phyloP scores from a whole-genome alignment of 192 early-diverging fungal genomes.

The Chytriomyces confervae region DNA sequence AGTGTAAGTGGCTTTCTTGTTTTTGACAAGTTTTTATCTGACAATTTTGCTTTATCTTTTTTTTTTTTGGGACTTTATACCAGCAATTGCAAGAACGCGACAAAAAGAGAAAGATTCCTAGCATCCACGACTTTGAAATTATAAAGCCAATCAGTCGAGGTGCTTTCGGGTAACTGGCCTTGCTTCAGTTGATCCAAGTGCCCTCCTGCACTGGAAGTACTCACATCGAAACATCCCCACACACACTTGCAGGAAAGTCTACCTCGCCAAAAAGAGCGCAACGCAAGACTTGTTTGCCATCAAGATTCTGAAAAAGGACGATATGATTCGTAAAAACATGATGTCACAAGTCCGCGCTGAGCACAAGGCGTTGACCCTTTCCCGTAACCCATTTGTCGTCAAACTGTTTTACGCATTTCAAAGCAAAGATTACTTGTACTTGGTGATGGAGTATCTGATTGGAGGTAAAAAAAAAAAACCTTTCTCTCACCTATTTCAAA shows the following conservation, averaged over 20 bases:
- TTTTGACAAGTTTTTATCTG: neutral
- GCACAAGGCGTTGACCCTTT: slow-evolving; percentile 79
- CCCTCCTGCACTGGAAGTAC: neutral
- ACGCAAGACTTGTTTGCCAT: slow-evolving; percentile 91
- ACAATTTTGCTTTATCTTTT: neutral
- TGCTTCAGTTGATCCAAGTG: neutral
- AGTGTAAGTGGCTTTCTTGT: slow-evolving; percentile 1
- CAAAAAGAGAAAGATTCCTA: slow-evolving; percentile 68
- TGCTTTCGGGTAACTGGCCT: slow-evolving; percentile 74
- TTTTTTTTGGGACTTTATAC: neutral
- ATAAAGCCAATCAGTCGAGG: slow-evolving; percentile 95
- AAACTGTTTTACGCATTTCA: slow-evolving; percentile 93
- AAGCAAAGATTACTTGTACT: slow-evolving; percentile 83
- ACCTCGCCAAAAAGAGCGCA: slow-evolving; percentile 81
- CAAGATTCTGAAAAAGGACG: slow-evolving; percentile 89
- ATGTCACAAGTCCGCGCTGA: slow-evolving; percentile 90
- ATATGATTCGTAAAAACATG: slow-evolving; percentile 97
- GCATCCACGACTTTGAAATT: slow-evolving; percentile 91
- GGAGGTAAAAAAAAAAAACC: slow-evolving; percentile 61
- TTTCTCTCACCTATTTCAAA: neutral
- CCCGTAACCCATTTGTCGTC: slow-evolving; percentile 85
- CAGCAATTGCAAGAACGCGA: slow-evolving; percentile 29
- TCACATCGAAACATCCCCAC: slow-evolving; percentile 18
- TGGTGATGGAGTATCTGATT: slow-evolving; percentile 92
- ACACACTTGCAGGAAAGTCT: slow-evolving; percentile 69